A percentile compares a stretch with the other conserved stretches of the same genome.
These are phyloP conservation scores for Aureobasidium uvarum DNA, from an alignment of 2,329 filamentous ascomycete genomes.

Conservation along the genomic window DNA sequence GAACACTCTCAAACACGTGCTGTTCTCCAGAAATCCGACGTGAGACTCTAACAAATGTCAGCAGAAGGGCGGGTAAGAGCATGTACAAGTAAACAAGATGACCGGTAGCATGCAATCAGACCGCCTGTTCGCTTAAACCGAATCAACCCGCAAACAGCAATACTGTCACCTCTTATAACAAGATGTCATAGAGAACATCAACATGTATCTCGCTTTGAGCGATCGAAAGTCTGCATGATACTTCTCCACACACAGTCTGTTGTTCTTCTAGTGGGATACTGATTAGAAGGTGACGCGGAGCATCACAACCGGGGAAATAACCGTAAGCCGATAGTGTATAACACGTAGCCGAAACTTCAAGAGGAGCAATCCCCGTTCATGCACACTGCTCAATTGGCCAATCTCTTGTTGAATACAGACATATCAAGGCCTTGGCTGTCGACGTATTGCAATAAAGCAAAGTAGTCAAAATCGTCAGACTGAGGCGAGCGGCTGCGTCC, in stretches of 20 bases:
- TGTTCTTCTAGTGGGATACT: neutral
- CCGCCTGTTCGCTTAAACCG: neutral
- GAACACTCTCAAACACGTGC: neutral
- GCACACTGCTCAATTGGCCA: no score
- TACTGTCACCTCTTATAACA: neutral
- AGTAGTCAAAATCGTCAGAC: constrained; percentile 1
- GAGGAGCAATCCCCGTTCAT: neutral
- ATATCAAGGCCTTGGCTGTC: neutral
- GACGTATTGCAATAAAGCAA: neutral
- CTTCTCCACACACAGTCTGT: neutral
- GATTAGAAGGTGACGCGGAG: neutral
- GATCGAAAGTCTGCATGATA: neutral
- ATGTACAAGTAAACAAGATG: neutral
- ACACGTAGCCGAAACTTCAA: neutral
- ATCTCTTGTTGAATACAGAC: neutral
- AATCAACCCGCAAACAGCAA: neutral
- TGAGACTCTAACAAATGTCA: neutral
- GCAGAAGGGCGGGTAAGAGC: neutral
- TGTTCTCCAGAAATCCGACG: neutral
- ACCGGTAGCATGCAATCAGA: neutral
- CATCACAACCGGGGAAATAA: neutral
- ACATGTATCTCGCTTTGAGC: neutral
- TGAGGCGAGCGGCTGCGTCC: neutral
- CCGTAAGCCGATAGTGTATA: neutral
- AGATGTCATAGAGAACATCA: neutral